Percentiles rank a stretch among this genome's conserved stretches.
These are phyloP conservation scores for Fulvia fulva DNA, from an alignment of 2,329 filamentous ascomycete genomes.

Conservation along the genomic window DNA sequence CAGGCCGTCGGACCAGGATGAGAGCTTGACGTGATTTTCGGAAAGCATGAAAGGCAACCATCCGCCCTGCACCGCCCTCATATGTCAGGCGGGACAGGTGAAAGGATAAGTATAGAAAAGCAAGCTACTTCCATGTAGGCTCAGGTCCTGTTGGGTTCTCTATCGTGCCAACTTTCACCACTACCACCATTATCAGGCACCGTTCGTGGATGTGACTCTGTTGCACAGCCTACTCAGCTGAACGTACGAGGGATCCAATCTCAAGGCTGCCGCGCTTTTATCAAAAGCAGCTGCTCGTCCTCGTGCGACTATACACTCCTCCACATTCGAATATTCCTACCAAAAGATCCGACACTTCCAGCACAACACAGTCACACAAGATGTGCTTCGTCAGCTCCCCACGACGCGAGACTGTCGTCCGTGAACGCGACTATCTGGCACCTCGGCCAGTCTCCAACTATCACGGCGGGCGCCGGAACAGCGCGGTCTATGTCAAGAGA, in stretches of 20 bases:
- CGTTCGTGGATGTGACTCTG: not conserved
- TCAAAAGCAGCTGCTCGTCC: too few species aligned
- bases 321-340: not conserved
- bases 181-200: not conserved
- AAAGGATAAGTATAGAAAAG: not conserved
- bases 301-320: too few species aligned
- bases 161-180: not conserved
- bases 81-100: not conserved
- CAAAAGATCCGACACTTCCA: not conserved
- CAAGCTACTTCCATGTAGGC: not conserved
- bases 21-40: not conserved
- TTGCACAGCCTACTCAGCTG: not conserved
- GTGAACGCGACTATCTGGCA: constrained; percentile 21
- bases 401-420: constrained; percentile 18
- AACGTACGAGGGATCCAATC: too few species aligned
- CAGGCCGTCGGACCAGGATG: not conserved
- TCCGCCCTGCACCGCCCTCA: not conserved
- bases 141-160: not conserved
- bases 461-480: constrained; percentile 25
- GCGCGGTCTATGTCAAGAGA: constrained; percentile 11
- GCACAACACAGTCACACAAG: constrained; percentile 1
- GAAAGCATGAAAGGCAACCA: not conserved
- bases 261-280: too few species aligned
- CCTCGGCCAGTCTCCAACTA: constrained; percentile 33
- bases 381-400: constrained; percentile 32